Evolutionary conservation across 2,329 filamentous ascomycete genomes (phyloP).

Genomic region (Claviceps lovelessii): DNA sequence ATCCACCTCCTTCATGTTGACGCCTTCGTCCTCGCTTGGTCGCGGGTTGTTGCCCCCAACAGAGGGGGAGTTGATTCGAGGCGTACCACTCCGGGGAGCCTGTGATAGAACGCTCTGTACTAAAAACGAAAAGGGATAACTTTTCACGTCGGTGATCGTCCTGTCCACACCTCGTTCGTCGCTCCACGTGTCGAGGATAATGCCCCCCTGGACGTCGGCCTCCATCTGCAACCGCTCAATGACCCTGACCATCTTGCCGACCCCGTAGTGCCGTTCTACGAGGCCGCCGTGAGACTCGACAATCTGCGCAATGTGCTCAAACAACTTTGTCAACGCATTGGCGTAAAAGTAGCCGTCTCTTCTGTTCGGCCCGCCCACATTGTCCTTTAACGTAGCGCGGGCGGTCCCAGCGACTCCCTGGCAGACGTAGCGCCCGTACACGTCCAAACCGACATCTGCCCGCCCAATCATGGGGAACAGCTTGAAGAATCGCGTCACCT

Average conservation of each 20-base stretch:
- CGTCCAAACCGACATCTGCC: conserved; percentile 77
- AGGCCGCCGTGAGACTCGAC: conserved; percentile 81
- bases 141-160: conserved; percentile 87
- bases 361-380: conserved; percentile 28
- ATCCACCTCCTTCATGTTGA: conserved; percentile 95
- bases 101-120: conserved; percentile 81
- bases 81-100: conserved; percentile 49
- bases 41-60: conserved; percentile 40
- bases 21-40: conserved; percentile 72
- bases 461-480: conserved; percentile 87
- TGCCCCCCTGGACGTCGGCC: conserved; percentile 90
- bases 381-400: conserved; percentile 63
- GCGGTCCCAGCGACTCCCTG: conserved; percentile 81
- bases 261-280: conserved; percentile 86
- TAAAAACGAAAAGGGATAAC: conserved; percentile 92
- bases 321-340: conserved; percentile 76
- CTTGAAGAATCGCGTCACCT: conserved; percentile 95
- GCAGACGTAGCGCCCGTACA: conserved; percentile 92
- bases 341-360: conserved; percentile 85
- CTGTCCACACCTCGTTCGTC: conserved; percentile 77
- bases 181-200: conserved; percentile 88
- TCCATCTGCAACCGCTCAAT: conserved; percentile 88
- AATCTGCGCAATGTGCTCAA: conserved; percentile 95
- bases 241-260: conserved; percentile 85
- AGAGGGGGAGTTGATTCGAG: conserved; percentile 65